Conservation (phyloP, 2,329 filamentous ascomycete species). For the Penicillium decumbens region DNA sequence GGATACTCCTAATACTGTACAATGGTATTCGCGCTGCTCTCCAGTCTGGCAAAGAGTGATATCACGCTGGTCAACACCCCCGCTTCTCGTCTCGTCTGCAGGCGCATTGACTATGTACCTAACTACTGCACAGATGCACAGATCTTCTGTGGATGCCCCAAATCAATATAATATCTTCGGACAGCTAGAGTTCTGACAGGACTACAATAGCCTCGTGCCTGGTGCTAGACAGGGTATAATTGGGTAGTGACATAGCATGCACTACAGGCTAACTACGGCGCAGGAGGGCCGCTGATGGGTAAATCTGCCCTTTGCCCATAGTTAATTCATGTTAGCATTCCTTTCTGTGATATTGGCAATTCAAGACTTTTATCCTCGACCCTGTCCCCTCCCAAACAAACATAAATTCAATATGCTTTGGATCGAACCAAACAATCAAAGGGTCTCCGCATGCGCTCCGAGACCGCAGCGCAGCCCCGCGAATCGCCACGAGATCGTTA, state of each 20-base stretch:
- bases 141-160: constrained; percentile 5
- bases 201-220: constrained; percentile 4
- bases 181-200: constrained; percentile 16
- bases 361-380: background rate
- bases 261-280: background rate
- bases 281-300: background rate
- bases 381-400: background rate
- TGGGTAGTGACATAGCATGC: background rate
- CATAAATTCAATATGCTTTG: background rate
- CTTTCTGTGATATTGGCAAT: background rate
- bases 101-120: no score
- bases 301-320: background rate
- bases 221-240: background rate
- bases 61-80: constrained; percentile 1
- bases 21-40: background rate
- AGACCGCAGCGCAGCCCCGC: constrained; percentile 8
- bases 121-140: background rate
- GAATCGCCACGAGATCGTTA: constrained; percentile 29
- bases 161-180: constrained; percentile 16
- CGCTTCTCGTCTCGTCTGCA: constrained; percentile 5
- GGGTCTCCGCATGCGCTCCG: background rate
- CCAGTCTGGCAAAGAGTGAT: background rate
- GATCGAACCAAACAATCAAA: background rate
- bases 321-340: background rate
- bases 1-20: constrained; percentile 1